Evolutionary conservation across 1,284 basidiomycete species (phyloP), one percentile per base, ranked within the genome.

Genomic region (Cryptococcus floricola): DNA sequence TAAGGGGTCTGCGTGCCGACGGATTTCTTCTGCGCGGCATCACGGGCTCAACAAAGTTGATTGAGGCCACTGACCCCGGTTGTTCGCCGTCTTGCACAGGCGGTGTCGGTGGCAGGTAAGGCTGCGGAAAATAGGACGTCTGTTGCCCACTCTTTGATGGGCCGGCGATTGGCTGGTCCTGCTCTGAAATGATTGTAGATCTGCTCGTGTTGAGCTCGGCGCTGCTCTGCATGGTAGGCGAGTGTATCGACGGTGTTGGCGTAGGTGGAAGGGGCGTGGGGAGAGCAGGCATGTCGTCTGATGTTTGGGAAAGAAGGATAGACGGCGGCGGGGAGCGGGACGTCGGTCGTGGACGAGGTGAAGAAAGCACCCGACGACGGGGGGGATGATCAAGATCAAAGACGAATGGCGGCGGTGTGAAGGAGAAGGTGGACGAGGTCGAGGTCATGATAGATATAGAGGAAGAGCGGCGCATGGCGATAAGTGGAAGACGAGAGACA

Each of bases 1-100:
- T 69, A 38, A 64, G 58, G 1, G 73, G 73, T 31, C 69, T 57
- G 37, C 71, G 63, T 37, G 57, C 50, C 4, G 61, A 58, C n/a
- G 54, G 54, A 16, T 50, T 18, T 19, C 57, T 61, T 48, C 66
- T 52, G 41, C 53, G 45, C 23, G 58, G 54, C 50, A 63, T 28
- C n/a, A 48, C 58, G 2, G 68, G 57, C 39, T 73, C 66, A 9
- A 43, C 45, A 52, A 66, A 68, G 47, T 59, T 65, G 53, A 67
- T 42, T 7, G 31, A 34, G 8, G 57, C 49, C 14, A 56, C 28
- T 19, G 48, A 39, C 31, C 43, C 28, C 27, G 27, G 18, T 48
- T 45, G 19, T 14, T 27, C 34, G n/a, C 39, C 46, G 37, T 67
- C 64, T 43, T 61, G 56, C 9, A 58, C 48, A 3, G 66, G 64